Percentiles rank a stretch among this genome's conserved stretches.
Evolutionary conservation across 1,284 basidiomycete species (phyloP).

Genomic region (Sporisorium graminicola): DNA sequence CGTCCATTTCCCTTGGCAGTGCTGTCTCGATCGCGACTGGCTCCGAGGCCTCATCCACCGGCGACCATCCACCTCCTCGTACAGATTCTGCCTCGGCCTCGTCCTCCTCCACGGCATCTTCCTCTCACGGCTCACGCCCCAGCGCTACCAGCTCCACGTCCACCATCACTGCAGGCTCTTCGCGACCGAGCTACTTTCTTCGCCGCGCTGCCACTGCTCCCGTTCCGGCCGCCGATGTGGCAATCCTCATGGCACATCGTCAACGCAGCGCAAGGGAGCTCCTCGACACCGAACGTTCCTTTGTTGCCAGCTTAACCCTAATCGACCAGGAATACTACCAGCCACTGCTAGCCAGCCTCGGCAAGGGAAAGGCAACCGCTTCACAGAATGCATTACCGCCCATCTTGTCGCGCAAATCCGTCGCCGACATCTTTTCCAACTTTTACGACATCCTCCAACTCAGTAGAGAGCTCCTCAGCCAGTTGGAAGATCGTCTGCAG

Average conservation of each 20-base stretch:
- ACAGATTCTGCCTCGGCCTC: slow-evolving; percentile 8
- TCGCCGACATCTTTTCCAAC: slow-evolving; percentile 85
- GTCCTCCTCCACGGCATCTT: slow-evolving; percentile 28
- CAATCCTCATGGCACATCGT: slow-evolving; percentile 41
- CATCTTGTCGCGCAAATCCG: slow-evolving; percentile 77
- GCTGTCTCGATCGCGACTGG: slow-evolving; percentile 14
- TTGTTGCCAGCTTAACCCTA: slow-evolving; percentile 58
- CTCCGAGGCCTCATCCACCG: slow-evolving; percentile 4
- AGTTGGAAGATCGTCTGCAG: slow-evolving; percentile 71
- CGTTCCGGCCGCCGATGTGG: slow-evolving; percentile 10
- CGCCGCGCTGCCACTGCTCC: slow-evolving; percentile 43
- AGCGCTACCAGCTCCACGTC: slow-evolving; percentile 31
- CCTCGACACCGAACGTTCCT: slow-evolving; percentile 64
- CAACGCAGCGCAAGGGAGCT: slow-evolving; percentile 56
- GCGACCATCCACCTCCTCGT: slow-evolving; percentile 5
- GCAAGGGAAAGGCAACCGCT: slow-evolving; percentile 70
- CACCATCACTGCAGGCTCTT: slow-evolving; percentile 40
- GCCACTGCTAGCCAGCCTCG: slow-evolving; percentile 52
- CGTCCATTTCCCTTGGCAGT: slow-evolving; percentile 19
- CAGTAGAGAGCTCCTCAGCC: slow-evolving; percentile 81
- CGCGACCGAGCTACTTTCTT: slow-evolving; percentile 38
- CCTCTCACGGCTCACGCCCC: slow-evolving; percentile 23
- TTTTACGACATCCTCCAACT: slow-evolving; percentile 92
- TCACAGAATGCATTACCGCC: slow-evolving; percentile 78
- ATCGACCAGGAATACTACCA: slow-evolving; percentile 65